Evolutionary conservation across 495 filamentous ascomycete species (phyloP), one percentile per base, ranked within the genome.

Genomic region (Letharia lupina): DNA sequence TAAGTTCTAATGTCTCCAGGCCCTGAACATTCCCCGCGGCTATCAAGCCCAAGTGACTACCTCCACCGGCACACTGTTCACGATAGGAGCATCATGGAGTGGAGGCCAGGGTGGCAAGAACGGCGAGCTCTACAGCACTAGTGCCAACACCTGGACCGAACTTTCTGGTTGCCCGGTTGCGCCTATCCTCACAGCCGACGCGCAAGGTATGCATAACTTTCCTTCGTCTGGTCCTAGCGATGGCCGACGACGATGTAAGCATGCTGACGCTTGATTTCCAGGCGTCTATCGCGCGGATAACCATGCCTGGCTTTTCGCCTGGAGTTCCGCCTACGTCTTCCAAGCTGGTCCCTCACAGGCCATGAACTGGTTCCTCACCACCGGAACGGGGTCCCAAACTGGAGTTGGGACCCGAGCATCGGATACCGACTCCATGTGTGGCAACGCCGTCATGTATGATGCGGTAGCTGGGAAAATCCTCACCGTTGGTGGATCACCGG

Each of bases 261-360:
- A 37, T 57, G 33, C 54, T 57, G 33, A 57, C 1, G 4, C 6
- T 7, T 57, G 33, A 35, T 3, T 8, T 44, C 28, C 35, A 61
- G 59, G 59, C 37, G 68, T 75, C 10, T 86, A 75, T 65, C 75
- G 81, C 35, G 66, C 73, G 11, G 83, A 86, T 68, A 84, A 83
- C 65, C 84, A 87, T 68, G 80, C 69, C 54, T 86, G 84, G 84
- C 74, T 87, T 18, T 87, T 85, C 67, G 81, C 71, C 20, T 86
- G 83, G 79, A 84, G 81, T 65, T 73, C 78, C 50, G 76, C 71
- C 37, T 77, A 67, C 47, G 79, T 85, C 31, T 83, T 86, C 76
- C 83, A 86, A 69, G 84, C 81, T 13, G 84, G 84, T 3, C 84
- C 84, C 16, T 80, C 76, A 61, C 73, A 69, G 45, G 61, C 68